These are phyloP conservation scores for Niebla homalea DNA, from an alignment of 495 filamentous ascomycete genomes.

Conservation along the genomic window DNA sequence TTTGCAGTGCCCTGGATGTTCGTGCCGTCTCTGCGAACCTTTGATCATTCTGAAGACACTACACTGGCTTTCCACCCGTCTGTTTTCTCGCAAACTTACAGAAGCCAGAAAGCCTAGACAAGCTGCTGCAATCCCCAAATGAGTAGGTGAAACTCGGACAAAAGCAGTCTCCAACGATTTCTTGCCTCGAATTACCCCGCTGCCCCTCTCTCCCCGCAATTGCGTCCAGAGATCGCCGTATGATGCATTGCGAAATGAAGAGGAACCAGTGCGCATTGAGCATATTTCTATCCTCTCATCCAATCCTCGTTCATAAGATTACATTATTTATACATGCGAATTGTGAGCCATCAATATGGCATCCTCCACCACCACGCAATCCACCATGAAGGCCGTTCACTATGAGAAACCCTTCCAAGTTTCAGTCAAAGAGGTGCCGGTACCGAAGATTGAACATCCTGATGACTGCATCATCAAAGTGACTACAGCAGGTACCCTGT, in stretches of 20 bases:
- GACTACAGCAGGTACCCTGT: conserved; percentile 32
- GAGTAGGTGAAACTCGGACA: too few species aligned
- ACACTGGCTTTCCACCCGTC: too few species aligned
- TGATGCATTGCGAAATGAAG: background rate
- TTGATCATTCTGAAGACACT: too few species aligned
- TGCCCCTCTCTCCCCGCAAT: conserved; percentile 5
- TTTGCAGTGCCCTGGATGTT: too few species aligned
- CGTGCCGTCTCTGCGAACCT: too few species aligned
- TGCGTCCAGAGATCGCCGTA: background rate
- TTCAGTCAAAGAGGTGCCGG: conserved; percentile 33
- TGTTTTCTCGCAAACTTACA: too few species aligned
- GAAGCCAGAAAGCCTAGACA: too few species aligned
- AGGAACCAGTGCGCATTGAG: background rate
- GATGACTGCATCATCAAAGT: conserved; percentile 44
- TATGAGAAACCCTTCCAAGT: conserved; percentile 41
- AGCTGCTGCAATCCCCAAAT: too few species aligned
- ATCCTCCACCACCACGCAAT: background rate
- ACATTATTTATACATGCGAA: too few species aligned
- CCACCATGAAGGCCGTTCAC: conserved; percentile 41
- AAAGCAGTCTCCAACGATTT: too few species aligned
- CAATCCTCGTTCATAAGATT: background rate
- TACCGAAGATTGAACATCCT: conserved; percentile 38
- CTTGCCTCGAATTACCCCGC: background rate
- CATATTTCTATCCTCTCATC: background rate
- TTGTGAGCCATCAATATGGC: conserved; percentile 4